Evolutionary conservation across 2,329 filamentous ascomycete species (phyloP).

Genomic region (Diaporthe nobilis): DNA sequence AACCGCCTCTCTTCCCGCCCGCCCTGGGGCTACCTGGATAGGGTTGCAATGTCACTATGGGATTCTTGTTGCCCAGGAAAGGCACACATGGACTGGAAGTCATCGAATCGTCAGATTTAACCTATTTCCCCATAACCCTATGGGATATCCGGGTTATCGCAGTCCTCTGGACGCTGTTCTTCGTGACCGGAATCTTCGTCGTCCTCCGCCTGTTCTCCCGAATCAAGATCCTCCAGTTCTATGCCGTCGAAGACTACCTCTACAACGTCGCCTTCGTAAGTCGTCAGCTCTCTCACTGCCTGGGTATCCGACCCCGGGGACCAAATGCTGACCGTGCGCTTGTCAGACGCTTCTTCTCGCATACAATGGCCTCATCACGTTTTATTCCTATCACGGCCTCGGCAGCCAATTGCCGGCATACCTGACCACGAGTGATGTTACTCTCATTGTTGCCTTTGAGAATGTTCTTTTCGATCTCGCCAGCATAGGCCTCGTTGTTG

Average conservation of each 20-base stretch:
- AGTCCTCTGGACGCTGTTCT: conserved; percentile 39
- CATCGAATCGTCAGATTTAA: conserved; percentile 20
- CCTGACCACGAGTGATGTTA: conserved; percentile 39
- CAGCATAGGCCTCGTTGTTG: conserved; percentile 38
- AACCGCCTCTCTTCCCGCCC: conserved; percentile 12
- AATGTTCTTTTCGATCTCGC: conserved; percentile 41
- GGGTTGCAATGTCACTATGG: conserved; percentile 35
- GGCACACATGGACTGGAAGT: conserved; percentile 33
- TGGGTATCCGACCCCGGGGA: too few species aligned
- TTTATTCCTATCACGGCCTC: conserved; percentile 41
- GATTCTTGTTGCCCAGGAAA: conserved; percentile 31
- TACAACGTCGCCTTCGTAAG: conserved; percentile 42
- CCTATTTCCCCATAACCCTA: conserved; percentile 37
- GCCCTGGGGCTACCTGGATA: conserved; percentile 7
- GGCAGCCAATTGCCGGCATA: conserved; percentile 37
- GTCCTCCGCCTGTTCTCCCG: conserved; percentile 39
- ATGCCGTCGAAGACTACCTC: conserved; percentile 41
- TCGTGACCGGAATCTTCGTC: conserved; percentile 40
- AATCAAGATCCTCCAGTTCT: conserved; percentile 41
- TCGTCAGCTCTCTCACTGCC: not conserved
- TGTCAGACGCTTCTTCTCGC: conserved; percentile 40
- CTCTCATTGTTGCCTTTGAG: conserved; percentile 37
- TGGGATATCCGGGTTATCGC: conserved; percentile 40
- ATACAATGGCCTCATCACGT: conserved; percentile 42
- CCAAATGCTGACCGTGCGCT: not conserved